phyloP scores from a whole-genome alignment of 257 asterid genomes.

The Handroanthus guayacan region DNA sequence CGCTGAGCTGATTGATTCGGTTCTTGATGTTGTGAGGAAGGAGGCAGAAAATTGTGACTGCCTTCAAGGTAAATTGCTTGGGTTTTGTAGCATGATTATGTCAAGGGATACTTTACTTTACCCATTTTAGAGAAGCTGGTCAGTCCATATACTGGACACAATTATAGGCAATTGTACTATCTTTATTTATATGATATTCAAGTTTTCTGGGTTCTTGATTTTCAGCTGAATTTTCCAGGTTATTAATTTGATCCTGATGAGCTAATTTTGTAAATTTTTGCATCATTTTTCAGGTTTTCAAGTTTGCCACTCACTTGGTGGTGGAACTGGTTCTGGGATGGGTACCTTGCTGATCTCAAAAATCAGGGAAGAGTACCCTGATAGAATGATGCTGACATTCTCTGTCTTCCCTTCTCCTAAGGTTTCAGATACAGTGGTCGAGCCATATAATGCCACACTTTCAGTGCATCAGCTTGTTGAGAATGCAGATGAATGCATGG shows the following conservation, averaged over 20 bases:
- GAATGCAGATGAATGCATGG: conserved; percentile 93
- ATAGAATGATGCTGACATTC: conserved; percentile 86
- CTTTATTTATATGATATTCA: neutral
- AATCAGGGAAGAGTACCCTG: conserved; percentile 87
- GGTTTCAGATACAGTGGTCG: conserved; percentile 88
- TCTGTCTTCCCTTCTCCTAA: conserved; percentile 88
- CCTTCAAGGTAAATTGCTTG: conserved; percentile 67
- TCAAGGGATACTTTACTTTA: neutral
- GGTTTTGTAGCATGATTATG: conserved; percentile 17
- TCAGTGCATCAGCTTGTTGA: conserved; percentile 92
- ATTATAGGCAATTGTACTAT: neutral
- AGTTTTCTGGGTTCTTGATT: neutral
- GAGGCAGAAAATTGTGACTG: conserved; percentile 90
- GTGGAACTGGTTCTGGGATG: conserved; percentile 94
- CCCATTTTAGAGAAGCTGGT: too few relatives aligned
- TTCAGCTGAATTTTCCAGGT: neutral
- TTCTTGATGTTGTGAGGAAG: conserved; percentile 85
- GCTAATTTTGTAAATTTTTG: conserved; percentile 9
- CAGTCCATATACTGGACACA: neutral
- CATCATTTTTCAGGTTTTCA: conserved; percentile 60
- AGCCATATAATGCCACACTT: conserved; percentile 86
- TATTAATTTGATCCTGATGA: conserved; percentile 1
- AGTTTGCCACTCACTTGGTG: conserved; percentile 89
- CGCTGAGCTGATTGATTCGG: conserved; percentile 87
- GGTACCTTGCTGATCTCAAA: conserved; percentile 80